These are phyloP conservation scores for Amphirosellinia nigrospora DNA, from an alignment of 495 filamentous ascomycete genomes.

Conservation along the genomic window DNA sequence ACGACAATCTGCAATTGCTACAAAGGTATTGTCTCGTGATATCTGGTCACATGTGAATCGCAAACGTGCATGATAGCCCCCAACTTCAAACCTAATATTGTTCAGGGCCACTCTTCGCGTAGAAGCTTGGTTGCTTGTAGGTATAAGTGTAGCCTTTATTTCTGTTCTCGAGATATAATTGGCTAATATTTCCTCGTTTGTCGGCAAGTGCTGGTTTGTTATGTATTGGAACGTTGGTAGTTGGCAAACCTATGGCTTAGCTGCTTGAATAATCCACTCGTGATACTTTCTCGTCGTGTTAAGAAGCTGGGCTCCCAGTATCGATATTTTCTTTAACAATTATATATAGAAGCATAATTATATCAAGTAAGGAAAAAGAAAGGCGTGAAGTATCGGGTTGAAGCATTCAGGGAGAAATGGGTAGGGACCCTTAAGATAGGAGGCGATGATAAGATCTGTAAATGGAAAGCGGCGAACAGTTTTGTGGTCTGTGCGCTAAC, in stretches of 20 bases:
- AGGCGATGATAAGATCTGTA: neutral
- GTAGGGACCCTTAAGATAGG: neutral
- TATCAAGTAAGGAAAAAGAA: neutral
- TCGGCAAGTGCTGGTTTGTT: neutral
- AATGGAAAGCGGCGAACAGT: constrained; percentile 32
- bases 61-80: neutral
- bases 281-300: neutral
- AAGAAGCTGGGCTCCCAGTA: neutral
- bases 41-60: neutral
- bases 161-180: neutral
- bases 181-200: neutral
- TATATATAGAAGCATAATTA: neutral
- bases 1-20: neutral
- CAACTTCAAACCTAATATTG: no score
- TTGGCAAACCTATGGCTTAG: neutral
- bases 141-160: neutral
- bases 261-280: neutral
- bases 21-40: neutral
- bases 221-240: neutral
- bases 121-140: neutral
- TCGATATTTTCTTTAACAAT: neutral
- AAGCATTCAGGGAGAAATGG: neutral
- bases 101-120: neutral
- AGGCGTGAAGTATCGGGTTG: no score
- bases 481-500: constrained; percentile 22